phyloP scores from a whole-genome alignment of 768 basidiomycete species.

The Termitomyces sp. region DNA sequence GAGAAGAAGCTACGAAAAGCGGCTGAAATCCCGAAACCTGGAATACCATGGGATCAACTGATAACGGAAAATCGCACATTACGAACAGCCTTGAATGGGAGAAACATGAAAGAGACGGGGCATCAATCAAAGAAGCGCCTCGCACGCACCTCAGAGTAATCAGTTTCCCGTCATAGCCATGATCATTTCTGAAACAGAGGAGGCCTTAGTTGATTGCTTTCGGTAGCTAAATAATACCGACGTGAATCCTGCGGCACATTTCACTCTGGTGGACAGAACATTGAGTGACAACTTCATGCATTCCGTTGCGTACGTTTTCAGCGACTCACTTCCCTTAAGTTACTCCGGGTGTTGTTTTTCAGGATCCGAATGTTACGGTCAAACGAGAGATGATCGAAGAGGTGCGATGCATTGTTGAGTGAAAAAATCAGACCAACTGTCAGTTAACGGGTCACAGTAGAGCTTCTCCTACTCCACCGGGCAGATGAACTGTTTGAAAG shows the following conservation, averaged over 20 bases:
- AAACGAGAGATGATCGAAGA: not conserved
- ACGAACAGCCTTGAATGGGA: conserved; percentile 4
- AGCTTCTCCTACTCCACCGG: not conserved
- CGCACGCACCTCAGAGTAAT: not conserved
- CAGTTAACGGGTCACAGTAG: not conserved
- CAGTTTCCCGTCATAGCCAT: not conserved
- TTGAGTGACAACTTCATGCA: not conserved
- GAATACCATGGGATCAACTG: not conserved
- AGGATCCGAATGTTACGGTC: not conserved
- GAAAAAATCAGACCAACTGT: not conserved
- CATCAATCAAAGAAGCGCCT: conserved; percentile 12
- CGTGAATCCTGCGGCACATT: not conserved
- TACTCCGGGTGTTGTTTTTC: not conserved
- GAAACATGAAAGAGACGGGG: not conserved
- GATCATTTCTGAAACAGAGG: conserved; percentile 11
- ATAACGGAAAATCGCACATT: not conserved
- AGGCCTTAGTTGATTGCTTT: conserved; percentile 6
- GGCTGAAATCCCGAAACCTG: not conserved
- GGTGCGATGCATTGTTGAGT: no score
- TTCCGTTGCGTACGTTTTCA: not conserved
- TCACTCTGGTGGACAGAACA: conserved; percentile 5
- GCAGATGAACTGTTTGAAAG: not conserved
- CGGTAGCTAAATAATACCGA: conserved; percentile 1
- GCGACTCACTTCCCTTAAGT: not conserved
- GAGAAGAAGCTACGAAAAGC: not conserved